Percentiles rank a stretch among this genome's conserved stretches.
Conservation (phyloP, 805 yeast genomes). For the Wickerhamomyces silvicola region DNA sequence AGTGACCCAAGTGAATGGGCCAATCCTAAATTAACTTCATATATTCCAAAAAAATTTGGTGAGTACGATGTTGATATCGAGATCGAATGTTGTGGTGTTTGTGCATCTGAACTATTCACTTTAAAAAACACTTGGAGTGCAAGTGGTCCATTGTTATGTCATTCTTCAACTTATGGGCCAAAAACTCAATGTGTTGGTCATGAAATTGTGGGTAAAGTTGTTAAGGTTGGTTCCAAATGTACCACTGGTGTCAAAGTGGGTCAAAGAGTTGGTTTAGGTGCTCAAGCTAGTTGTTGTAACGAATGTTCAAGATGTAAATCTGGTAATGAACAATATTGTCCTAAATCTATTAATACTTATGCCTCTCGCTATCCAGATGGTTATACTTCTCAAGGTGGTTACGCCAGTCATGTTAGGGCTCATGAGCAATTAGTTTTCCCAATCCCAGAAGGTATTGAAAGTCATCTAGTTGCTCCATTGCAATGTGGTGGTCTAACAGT, state of each 20-base stretch:
- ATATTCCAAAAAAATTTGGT: constrained; percentile 40
- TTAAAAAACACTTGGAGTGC: constrained; percentile 50
- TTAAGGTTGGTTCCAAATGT: constrained; percentile 54
- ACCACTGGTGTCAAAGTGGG: constrained; percentile 47
- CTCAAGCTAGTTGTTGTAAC: constrained; percentile 55
- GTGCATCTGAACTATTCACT: constrained; percentile 58
- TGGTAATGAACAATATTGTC: constrained; percentile 54
- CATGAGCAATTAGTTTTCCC: constrained; percentile 58
- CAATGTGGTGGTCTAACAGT: constrained; percentile 76
- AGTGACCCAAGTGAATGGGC: constrained; percentile 45
- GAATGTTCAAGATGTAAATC: constrained; percentile 53
- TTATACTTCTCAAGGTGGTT: constrained; percentile 57
- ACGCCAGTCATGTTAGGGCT: constrained; percentile 59
- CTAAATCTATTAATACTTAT: constrained; percentile 44
- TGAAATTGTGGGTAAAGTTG: constrained; percentile 57
- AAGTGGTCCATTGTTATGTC: constrained; percentile 17
- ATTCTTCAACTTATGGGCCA: constrained; percentile 23
- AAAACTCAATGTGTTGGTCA: constrained; percentile 56
- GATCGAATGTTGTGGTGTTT: constrained; percentile 57
- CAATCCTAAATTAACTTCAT: constrained; percentile 45
- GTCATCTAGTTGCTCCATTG: constrained; percentile 60
- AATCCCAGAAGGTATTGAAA: constrained; percentile 48
- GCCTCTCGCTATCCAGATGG: constrained; percentile 39
- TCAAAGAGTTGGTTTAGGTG: constrained; percentile 78
- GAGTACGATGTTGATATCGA: constrained; percentile 47